Base-by-base conservation (phyloP, 2,329 filamentous ascomycete genomes). In the Teratosphaeria viscida region DNA sequence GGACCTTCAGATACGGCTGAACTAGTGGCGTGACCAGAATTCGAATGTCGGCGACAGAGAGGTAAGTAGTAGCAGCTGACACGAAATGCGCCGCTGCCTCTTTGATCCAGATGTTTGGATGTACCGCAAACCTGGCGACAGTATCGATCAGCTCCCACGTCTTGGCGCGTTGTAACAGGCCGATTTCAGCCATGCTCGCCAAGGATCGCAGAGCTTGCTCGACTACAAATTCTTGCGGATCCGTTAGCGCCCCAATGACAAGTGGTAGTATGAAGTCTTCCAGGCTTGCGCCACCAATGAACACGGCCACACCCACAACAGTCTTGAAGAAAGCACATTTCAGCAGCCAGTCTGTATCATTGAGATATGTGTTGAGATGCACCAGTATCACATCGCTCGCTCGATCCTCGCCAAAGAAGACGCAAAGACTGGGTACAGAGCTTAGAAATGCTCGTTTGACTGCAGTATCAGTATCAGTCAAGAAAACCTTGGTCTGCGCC, bases 291-390 rank as follows among this genome's bases (percentile, higher is more conserved):
- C 89, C 91, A 32, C 94, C 94, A 37, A 97, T 83, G 66, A 96
- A 96, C 1, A 89, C 85, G 3, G 92, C 90, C 64, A 99, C 92
- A 3, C 92, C 92, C 16, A 97, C 90, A 29, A 97, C 90, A 0
- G 91, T 90, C 69, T 96, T 92, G 68, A 99, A 96, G 71, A 97
- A 97, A 2, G 92, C 91, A 68, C 91, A 96, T 73, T 96, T 96
- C 35, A 99, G 77, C 72, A 90, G 90, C 94, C 94, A 99, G 71
- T 99, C 92, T 52, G 88, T 85, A 68, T 97, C 94, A 66, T 99
- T 99, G 8, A 99, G 77, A 68, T 99, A 99, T 0, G 94, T 99
- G 70, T 97, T 97, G 32, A 99, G 79, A 75, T 99, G 94, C 35
- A 91, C 95, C 26, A 99, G 78, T 16, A 99, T 86, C n/a, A 99